These are phyloP conservation scores for Erysimum cheiranthoides DNA, from an alignment of 345 rosid genomes.

Conservation along the genomic window DNA sequence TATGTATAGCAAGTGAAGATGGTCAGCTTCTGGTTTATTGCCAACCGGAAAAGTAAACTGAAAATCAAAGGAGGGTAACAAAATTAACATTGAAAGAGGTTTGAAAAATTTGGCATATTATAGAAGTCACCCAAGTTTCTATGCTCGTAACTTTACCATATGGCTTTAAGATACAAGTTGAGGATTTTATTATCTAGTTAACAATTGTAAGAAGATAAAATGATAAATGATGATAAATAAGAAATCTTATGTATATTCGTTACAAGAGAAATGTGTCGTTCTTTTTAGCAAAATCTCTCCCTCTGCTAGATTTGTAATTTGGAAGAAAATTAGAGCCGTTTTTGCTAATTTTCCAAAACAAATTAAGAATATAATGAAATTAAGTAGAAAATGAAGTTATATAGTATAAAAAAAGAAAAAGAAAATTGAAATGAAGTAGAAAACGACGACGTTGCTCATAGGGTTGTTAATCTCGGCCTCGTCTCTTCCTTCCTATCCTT, in stretches of 20 bases:
- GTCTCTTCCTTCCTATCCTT: not conserved
- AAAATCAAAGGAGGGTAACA: slow-evolving; percentile 10
- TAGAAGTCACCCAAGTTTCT: not conserved
- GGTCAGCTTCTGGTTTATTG: slow-evolving; percentile 74
- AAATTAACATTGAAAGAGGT: not conserved
- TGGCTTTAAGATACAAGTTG: not conserved
- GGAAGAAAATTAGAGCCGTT: not conserved
- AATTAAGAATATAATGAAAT: not conserved
- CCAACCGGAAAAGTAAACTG: slow-evolving; percentile 36
- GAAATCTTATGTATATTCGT: no score
- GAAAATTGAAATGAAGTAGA: not conserved
- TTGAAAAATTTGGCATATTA: not conserved
- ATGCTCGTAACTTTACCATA: not conserved
- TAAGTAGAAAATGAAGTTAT: not conserved
- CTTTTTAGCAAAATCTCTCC: not conserved
- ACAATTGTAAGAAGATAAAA: not conserved
- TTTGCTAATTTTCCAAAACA: not conserved
- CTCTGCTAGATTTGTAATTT: not conserved
- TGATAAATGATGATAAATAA: no score
- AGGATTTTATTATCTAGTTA: not conserved
- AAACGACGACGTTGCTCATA: slow-evolving; percentile 25
- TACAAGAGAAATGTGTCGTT: no score
- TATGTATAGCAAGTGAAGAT: slow-evolving; percentile 61
- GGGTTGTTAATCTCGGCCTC: not conserved
- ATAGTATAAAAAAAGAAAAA: no score